These are phyloP conservation scores for Saturnispora saitoi DNA, from an alignment of 805 yeast genomes.

Conservation along the genomic window DNA sequence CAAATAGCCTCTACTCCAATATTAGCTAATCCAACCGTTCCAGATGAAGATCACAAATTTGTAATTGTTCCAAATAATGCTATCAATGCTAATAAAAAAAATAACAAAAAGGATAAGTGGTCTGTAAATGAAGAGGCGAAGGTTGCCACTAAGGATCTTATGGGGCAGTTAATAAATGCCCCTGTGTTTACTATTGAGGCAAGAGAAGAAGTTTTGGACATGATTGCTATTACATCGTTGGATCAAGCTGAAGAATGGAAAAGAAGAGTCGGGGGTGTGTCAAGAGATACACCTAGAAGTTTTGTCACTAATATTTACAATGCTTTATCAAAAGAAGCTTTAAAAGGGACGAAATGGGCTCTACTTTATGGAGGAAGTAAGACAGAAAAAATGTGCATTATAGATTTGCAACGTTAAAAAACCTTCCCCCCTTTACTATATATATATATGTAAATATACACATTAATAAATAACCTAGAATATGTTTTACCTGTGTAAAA, in stretches of 20 bases:
- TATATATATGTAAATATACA: background rate
- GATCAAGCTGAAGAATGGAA: slow-evolving; percentile 74
- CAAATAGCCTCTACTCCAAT: background rate
- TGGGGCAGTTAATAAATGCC: slow-evolving; percentile 49
- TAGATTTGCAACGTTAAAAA: slow-evolving; percentile 50
- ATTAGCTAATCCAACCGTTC: background rate
- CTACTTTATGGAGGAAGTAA: slow-evolving; percentile 74
- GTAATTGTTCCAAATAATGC: slow-evolving; percentile 71
- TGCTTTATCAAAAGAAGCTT: slow-evolving; percentile 63
- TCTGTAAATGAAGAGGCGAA: slow-evolving; percentile 65
- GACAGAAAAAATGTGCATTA: slow-evolving; percentile 58
- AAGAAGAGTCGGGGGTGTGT: slow-evolving; percentile 73
- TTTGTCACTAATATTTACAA: slow-evolving; percentile 68
- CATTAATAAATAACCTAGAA: no score
- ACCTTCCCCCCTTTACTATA: background rate
- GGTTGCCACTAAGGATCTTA: slow-evolving; percentile 45
- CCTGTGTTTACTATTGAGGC: slow-evolving; percentile 76
- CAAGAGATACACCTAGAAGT: slow-evolving; percentile 73
- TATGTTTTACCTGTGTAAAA: background rate
- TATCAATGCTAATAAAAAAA: slow-evolving; percentile 66
- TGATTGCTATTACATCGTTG: slow-evolving; percentile 71
- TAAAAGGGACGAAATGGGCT: slow-evolving; percentile 67
- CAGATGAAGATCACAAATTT: slow-evolving; percentile 39
- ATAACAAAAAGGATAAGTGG: slow-evolving; percentile 70
- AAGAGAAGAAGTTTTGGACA: slow-evolving; percentile 76